A percentile compares a stretch with the other conserved stretches of the same genome.
These are phyloP conservation scores for Conticribra weissflogii DNA, from an alignment of 108 stramenopile species.

Conservation along the genomic window DNA sequence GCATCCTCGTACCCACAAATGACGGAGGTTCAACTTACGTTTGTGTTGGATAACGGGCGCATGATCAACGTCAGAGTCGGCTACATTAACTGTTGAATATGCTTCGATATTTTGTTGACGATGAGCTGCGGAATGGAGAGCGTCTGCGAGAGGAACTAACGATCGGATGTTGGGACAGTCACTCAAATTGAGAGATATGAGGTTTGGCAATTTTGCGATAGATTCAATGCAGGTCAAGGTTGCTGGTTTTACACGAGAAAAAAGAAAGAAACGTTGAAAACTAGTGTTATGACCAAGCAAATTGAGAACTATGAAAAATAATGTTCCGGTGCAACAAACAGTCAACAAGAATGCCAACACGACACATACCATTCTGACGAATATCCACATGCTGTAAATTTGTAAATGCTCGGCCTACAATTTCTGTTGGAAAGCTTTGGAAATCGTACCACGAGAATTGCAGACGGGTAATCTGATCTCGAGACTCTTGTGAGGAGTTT, in stretches of 20 bases:
- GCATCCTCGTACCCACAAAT: slow-evolving; percentile 50
- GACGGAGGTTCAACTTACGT: slow-evolving; percentile 23
- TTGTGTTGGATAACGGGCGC: background rate
- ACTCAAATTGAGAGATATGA: slow-evolving; percentile 41
- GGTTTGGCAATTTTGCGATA: slow-evolving; percentile 32
- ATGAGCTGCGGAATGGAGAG: background rate
- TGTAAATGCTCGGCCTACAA: slow-evolving; percentile 19
- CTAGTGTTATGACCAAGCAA: no score
- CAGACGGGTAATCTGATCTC: slow-evolving; percentile 29
- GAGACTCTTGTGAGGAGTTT: slow-evolving; percentile 13
- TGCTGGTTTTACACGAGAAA: slow-evolving; percentile 16
- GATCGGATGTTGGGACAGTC: slow-evolving; percentile 44
- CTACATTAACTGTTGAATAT: no score
- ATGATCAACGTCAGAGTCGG: background rate
- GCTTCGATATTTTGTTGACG: no score
- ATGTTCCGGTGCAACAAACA: slow-evolving; percentile 1
- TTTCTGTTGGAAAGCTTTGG: slow-evolving; percentile 18
- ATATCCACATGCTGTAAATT: slow-evolving; percentile 46
- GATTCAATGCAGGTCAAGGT: slow-evolving; percentile 42
- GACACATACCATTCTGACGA: slow-evolving; percentile 41
- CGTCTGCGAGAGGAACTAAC: slow-evolving; percentile 27
- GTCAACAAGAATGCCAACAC: no score
- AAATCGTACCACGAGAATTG: slow-evolving; percentile 45
- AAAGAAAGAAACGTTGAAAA: slow-evolving; percentile 4
- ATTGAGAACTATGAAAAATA: background rate